phyloP scores from a whole-genome alignment of 2,329 filamentous ascomycete genomes.

The Ascochyta viciae-villosae region DNA sequence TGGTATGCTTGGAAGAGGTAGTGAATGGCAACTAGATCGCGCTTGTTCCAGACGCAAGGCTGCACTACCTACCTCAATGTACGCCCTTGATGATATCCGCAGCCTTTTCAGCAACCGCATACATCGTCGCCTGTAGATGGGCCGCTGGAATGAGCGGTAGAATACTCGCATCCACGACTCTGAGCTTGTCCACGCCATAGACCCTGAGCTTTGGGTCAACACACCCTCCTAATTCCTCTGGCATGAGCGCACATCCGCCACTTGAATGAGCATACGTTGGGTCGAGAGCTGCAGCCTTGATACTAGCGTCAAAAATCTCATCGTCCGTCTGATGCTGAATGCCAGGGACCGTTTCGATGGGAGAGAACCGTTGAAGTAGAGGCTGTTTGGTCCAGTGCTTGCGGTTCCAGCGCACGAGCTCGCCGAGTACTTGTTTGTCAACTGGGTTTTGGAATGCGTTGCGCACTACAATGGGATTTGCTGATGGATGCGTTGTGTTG shows the following conservation, averaged over 20 bases:
- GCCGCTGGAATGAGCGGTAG: conserved; percentile 27
- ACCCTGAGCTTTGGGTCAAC: conserved; percentile 10
- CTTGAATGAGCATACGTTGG: conserved; percentile 14
- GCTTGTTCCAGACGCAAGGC: background rate
- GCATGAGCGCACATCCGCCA: conserved; percentile 31
- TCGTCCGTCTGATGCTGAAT: too few species aligned
- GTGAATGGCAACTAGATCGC: background rate
- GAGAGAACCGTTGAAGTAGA: too few species aligned
- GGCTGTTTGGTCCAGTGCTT: too few species aligned
- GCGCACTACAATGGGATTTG: too few species aligned
- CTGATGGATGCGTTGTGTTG: too few species aligned
- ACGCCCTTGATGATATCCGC: conserved; percentile 34
- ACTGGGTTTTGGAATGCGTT: too few species aligned
- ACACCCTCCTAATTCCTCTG: conserved; percentile 27
- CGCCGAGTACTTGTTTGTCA: too few species aligned
- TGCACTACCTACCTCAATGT: conserved; percentile 11
- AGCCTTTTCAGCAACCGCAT: conserved; percentile 36
- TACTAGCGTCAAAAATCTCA: too few species aligned
- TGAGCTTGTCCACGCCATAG: conserved; percentile 22
- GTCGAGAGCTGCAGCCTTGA: background rate
- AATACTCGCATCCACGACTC: conserved; percentile 34
- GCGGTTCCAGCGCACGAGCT: too few species aligned
- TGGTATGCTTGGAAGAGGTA: background rate
- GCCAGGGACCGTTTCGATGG: too few species aligned
- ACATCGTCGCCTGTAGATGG: conserved; percentile 35